Evolutionary conservation across 768 basidiomycete genomes (phyloP), one percentile per base, ranked within the genome.

Genomic region (Podaxis mareebaensis): DNA sequence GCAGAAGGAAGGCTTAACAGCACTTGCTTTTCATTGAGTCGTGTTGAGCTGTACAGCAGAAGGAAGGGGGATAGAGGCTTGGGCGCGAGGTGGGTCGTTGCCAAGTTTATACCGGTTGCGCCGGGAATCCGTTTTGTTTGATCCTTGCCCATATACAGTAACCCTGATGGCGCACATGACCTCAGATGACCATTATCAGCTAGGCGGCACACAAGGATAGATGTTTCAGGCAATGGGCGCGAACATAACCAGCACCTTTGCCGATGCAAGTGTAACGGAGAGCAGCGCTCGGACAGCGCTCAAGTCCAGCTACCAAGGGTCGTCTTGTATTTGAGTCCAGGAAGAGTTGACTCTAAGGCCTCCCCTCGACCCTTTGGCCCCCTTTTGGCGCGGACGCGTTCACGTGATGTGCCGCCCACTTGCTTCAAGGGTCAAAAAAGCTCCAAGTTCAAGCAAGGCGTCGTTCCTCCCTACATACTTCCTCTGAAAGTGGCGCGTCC

Each of bases 31-130:
- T 52, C 54, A 38, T 40, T 17, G 36, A 51, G 46, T 28, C 15
- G 10, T 3, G 12, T 48, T 57, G 54, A 64, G 67, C 70, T 64
- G 67, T 64, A 30, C 66, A 58, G 64, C 24, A 64, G 30, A 69
- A 64, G 67, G 62, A 61, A 67, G 65, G 60, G 63, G 66, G 60
- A 63, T 61, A 66, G 64, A 65, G 67, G 64, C 59, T 69, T 70
- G 74, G 73, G 74, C 73, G 70, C 71, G 67, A 66, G 71, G 70
- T 70, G 67, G 55, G 67, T 70, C 61, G 72, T 71, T 69, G 71
- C 66, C 69, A 73, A 69, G 76, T 75, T 75, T 79, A 74, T 76
- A 68, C 76, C 75, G 75, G 72, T 74, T 52, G 67, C 65, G 67
- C 70, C 75, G 76, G 75, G 71, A 76, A 74, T 76, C 67, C 67